Conservation (phyloP, 129 eudicot species). For the Pseudognaphalium luteoalbum region DNA sequence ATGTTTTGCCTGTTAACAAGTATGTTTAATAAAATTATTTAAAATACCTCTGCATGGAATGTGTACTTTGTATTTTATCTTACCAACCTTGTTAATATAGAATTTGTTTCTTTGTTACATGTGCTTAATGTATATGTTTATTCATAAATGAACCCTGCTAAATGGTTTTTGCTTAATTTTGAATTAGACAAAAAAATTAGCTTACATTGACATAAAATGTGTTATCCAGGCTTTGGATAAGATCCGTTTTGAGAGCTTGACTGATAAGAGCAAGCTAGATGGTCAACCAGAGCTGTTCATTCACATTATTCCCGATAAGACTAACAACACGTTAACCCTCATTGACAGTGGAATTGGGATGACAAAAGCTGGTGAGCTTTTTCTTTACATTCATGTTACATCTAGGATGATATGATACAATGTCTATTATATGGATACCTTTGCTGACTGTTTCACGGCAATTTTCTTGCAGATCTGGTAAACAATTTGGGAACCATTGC, state of each 20-base stretch:
- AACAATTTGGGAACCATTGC: conserved; percentile 79
- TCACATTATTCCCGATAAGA: conserved; percentile 41
- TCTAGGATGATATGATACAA: not conserved
- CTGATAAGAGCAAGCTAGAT: conserved; percentile 53
- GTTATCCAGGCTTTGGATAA: conserved; percentile 44
- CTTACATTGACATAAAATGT: not conserved
- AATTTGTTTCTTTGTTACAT: no score
- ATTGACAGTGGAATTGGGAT: conserved; percentile 41
- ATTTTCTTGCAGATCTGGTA: conserved; percentile 49
- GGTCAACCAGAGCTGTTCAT: conserved; percentile 48
- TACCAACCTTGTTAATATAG: no score
- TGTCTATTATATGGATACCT: not conserved
- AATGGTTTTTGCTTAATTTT: not conserved
- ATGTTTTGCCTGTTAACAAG: no score
- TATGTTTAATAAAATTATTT: no score
- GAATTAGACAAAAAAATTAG: not conserved
- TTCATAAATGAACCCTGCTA: no score
- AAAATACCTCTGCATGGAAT: no score
- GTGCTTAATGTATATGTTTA: no score
- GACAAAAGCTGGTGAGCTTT: conserved; percentile 61
- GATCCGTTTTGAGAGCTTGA: conserved; percentile 73
- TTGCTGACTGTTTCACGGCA: not conserved
- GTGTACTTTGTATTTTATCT: no score
- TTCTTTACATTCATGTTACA: not conserved
- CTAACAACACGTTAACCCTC: conserved; percentile 36